These are phyloP conservation scores for Flaveria robusta DNA, from an alignment of 129 eudicot genomes.

Conservation along the genomic window DNA sequence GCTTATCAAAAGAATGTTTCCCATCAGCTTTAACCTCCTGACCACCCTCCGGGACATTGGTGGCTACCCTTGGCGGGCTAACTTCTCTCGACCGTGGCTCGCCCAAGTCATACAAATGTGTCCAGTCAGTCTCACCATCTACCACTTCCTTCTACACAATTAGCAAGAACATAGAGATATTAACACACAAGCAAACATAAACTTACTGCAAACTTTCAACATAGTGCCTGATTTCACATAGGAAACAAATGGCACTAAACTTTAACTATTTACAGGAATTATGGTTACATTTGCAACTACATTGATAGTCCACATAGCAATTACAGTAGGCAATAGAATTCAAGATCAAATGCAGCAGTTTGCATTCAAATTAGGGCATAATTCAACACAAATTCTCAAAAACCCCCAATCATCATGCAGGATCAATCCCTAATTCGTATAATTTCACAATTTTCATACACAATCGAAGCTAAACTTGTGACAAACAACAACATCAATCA, in stretches of 20 bases:
- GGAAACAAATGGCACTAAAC: not conserved
- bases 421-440: not conserved
- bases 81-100: constrained; percentile 59
- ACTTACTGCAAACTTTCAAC: constrained; percentile 9
- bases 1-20: constrained; percentile 61
- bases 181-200: not conserved
- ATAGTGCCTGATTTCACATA: not conserved
- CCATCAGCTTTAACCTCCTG: constrained; percentile 60
- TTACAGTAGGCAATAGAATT: no score
- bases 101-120: constrained; percentile 76
- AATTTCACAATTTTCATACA: not conserved
- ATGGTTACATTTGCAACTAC: no score
- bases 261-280: no score
- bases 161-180: constrained; percentile 5
- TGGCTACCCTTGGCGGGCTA: constrained; percentile 56
- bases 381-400: not conserved
- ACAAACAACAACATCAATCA: no score
- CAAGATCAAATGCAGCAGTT: not conserved
- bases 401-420: not conserved
- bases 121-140: constrained; percentile 58
- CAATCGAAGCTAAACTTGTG: not conserved
- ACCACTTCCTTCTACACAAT: constrained; percentile 58
- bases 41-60: constrained; percentile 46
- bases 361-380: constrained; percentile 14
- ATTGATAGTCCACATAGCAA: no score